Percentiles rank a stretch among this genome's conserved stretches.
phyloP scores from a whole-genome alignment of 2,329 filamentous ascomycete genomes.

The Ceratocystiopsis sp. region DNA sequence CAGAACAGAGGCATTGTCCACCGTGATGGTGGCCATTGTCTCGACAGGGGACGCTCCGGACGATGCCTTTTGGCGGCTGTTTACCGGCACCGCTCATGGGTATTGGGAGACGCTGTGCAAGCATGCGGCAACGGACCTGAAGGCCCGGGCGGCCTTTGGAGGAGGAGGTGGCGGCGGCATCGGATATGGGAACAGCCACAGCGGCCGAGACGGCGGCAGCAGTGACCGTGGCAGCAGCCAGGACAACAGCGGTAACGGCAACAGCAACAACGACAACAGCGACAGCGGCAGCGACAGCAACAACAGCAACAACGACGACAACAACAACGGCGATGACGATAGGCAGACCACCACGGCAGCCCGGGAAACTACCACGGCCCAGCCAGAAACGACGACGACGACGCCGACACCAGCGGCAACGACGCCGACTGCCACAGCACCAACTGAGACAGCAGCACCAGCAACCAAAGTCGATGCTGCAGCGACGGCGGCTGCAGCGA shows the following conservation, averaged over 20 bases:
- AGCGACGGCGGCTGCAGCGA: background rate
- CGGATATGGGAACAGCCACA: background rate
- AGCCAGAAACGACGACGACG: background rate
- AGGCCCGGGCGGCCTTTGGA: background rate
- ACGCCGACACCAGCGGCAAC: background rate
- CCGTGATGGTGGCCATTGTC: slow-evolving; percentile 5
- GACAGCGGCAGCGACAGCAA: background rate
- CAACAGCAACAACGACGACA: background rate
- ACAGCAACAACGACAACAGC: background rate
- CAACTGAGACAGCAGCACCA: background rate
- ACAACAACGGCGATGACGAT: background rate
- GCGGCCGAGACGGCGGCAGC: background rate
- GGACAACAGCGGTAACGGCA: background rate
- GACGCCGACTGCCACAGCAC: background rate
- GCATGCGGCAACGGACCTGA: background rate
- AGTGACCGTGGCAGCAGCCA: background rate
- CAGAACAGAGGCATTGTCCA: background rate
- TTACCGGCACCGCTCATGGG: slow-evolving; percentile 1
- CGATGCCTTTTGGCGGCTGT: background rate
- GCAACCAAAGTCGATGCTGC: background rate
- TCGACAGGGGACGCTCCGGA: background rate
- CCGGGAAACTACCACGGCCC: background rate
- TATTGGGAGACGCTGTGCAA: slow-evolving; percentile 6
- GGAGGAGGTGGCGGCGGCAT: background rate
- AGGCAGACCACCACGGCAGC: background rate